Conservation (phyloP, 805 yeast genomes). For the Clavispora asparagi region DNA sequence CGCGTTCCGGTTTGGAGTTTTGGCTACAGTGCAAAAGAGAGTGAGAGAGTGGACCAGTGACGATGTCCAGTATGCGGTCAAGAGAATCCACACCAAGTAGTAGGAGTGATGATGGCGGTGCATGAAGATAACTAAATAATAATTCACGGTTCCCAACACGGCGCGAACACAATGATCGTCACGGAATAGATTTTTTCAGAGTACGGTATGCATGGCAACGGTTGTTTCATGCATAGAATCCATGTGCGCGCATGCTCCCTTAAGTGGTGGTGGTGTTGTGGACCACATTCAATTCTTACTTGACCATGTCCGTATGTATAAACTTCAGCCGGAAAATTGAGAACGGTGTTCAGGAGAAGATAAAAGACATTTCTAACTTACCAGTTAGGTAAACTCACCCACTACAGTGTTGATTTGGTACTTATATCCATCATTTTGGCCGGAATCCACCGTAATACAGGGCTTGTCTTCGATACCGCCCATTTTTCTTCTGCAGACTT, state of each 20-base stretch:
- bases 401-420: conserved; percentile 72
- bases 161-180: neutral
- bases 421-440: conserved; percentile 78
- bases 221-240: neutral
- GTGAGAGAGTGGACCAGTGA: conserved; percentile 55
- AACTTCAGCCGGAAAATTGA: too few species aligned
- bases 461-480: conserved; percentile 52
- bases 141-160: neutral
- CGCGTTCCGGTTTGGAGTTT: conserved; percentile 38
- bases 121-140: neutral
- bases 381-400: conserved; percentile 61
- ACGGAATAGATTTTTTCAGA: neutral
- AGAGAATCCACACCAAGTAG: conserved; percentile 24
- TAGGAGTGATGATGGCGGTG: neutral
- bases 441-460: conserved; percentile 80
- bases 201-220: neutral
- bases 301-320: conserved; percentile 1
- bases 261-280: too few species aligned
- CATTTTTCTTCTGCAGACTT: conserved; percentile 43
- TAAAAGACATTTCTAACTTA: neutral
- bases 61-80: conserved; percentile 43
- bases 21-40: conserved; percentile 46
- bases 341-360: too few species aligned
- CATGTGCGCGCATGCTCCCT: too few species aligned
- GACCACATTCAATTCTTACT: neutral